These are phyloP conservation scores for Microstroma glucosiphilum DNA, from an alignment of 1,284 basidiomycete species.

Conservation along the genomic window DNA sequence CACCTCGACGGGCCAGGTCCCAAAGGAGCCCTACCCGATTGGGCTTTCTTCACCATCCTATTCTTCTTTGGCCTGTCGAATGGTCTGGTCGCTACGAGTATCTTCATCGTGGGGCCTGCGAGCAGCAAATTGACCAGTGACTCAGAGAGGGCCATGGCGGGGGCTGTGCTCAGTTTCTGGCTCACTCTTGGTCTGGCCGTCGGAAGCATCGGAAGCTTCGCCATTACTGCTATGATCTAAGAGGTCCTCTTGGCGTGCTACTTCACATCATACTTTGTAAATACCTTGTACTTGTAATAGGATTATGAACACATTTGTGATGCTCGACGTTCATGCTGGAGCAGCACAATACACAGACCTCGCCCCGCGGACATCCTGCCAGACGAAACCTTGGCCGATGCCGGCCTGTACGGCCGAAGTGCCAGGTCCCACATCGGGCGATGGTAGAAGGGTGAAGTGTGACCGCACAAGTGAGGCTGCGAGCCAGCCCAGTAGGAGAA, in stretches of 20 bases:
- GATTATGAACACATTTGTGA: too few relatives aligned
- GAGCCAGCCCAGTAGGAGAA: constrained; percentile 71
- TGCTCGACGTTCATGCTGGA: too few relatives aligned
- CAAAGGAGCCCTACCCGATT: background rate
- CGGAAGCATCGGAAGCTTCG: constrained; percentile 32
- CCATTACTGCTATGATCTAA: background rate
- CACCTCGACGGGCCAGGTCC: background rate
- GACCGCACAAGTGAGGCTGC: constrained; percentile 44
- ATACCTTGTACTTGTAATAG: too few relatives aligned
- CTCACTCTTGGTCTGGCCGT: constrained; percentile 38
- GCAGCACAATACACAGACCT: too few relatives aligned
- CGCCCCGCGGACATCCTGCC: too few relatives aligned
- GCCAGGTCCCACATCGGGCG: background rate
- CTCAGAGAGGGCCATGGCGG: constrained; percentile 20
- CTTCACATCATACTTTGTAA: too few relatives aligned
- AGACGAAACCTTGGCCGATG: too few relatives aligned
- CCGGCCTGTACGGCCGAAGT: too few relatives aligned
- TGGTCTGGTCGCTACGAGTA: constrained; percentile 34
- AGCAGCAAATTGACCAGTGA: constrained; percentile 20
- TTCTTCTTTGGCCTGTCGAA: constrained; percentile 35
- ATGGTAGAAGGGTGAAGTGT: background rate
- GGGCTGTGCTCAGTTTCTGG: constrained; percentile 38
- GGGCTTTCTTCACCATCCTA: constrained; percentile 32
- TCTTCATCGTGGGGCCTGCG: constrained; percentile 34
- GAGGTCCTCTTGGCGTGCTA: too few relatives aligned